Conservation (phyloP, 2,329 filamentous ascomycete genomes). For the Aspergillus ochraceoroseus region DNA sequence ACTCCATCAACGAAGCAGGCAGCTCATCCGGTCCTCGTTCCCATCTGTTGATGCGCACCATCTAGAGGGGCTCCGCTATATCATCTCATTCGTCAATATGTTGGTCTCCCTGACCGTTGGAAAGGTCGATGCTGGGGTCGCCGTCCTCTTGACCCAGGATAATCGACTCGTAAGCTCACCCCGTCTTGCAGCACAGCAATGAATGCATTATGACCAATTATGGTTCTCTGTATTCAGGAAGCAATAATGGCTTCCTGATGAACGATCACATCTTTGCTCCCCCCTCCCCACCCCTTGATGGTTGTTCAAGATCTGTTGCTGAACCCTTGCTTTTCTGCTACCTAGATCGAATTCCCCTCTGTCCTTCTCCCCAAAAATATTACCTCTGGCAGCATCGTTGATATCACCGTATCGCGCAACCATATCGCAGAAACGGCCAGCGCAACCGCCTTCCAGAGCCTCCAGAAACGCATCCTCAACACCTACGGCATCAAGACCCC, state of each 20-base stretch:
- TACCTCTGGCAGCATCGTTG: slow-evolving; percentile 91
- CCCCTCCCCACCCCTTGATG: slow-evolving; percentile 13
- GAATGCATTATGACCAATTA: slow-evolving; percentile 5
- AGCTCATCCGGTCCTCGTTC: slow-evolving; percentile 1
- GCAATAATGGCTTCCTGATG: slow-evolving; percentile 3
- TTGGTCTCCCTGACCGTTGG: slow-evolving; percentile 96
- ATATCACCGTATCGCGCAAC: slow-evolving; percentile 93
- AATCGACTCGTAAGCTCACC: slow-evolving; percentile 74
- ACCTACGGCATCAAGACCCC: slow-evolving; percentile 81
- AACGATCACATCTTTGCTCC: too few relatives aligned
- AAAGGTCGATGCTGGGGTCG: slow-evolving; percentile 98
- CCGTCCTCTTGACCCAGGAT: slow-evolving; percentile 91
- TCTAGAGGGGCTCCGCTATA: slow-evolving; percentile 4
- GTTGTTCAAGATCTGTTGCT: neutral
- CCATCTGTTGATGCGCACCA: slow-evolving; percentile 9
- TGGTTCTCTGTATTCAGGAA: too few relatives aligned
- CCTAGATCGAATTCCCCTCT: slow-evolving; percentile 94
- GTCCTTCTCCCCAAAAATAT: slow-evolving; percentile 95
- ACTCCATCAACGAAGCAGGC: slow-evolving; percentile 13
- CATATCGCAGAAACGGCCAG: slow-evolving; percentile 68
- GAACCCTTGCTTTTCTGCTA: slow-evolving; percentile 1
- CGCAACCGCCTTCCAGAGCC: slow-evolving; percentile 68
- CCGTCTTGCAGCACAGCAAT: slow-evolving; percentile 9
- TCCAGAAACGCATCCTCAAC: slow-evolving; percentile 84
- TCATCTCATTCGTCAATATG: slow-evolving; percentile 53